Percentiles rank a stretch among this genome's conserved stretches.
Evolutionary conservation across 1,284 basidiomycete species (phyloP).

Genomic region (Psilocybe mexicana): DNA sequence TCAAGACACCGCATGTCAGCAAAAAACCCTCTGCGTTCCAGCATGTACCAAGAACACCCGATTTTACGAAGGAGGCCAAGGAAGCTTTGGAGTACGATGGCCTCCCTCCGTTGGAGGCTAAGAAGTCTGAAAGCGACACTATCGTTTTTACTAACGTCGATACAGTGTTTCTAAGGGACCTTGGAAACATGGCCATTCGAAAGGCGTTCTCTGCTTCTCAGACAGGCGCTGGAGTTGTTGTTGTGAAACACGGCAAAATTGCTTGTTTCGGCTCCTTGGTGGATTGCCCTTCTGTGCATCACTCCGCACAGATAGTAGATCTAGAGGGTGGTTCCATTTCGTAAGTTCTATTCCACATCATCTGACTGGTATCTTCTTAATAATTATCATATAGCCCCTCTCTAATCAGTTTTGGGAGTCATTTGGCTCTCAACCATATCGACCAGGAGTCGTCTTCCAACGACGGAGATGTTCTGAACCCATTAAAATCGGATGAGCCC

Average conservation of each 20-base stretch:
- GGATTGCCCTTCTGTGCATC: conserved; percentile 17
- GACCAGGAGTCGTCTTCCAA: conserved; percentile 63
- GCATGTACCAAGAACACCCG: conserved; percentile 52
- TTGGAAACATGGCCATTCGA: conserved; percentile 20
- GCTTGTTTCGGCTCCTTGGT: conserved; percentile 37
- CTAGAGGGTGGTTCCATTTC: conserved; percentile 55
- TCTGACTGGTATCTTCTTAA: neutral
- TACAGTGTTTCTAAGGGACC: conserved; percentile 43
- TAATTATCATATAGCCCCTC: conserved; percentile 43
- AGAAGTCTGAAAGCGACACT: conserved; percentile 34
- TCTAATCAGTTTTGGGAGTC: conserved; percentile 60
- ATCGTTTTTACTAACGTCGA: conserved; percentile 63
- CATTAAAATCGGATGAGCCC: conserved; percentile 43
- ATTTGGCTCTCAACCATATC: conserved; percentile 63
- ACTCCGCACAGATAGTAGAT: conserved; percentile 36
- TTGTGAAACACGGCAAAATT: conserved; percentile 44
- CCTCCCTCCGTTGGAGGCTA: conserved; percentile 58
- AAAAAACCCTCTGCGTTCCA: conserved; percentile 52
- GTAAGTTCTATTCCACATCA: conserved; percentile 23
- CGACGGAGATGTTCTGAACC: conserved; percentile 63
- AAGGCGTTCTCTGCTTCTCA: conserved; percentile 29
- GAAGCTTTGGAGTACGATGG: conserved; percentile 64
- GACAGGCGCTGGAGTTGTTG: conserved; percentile 31
- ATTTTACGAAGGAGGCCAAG: conserved; percentile 56
- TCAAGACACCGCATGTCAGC: conserved; percentile 43